phyloP scores from a whole-genome alignment of 768 basidiomycete genomes.

The Leccinum uliginosum region DNA sequence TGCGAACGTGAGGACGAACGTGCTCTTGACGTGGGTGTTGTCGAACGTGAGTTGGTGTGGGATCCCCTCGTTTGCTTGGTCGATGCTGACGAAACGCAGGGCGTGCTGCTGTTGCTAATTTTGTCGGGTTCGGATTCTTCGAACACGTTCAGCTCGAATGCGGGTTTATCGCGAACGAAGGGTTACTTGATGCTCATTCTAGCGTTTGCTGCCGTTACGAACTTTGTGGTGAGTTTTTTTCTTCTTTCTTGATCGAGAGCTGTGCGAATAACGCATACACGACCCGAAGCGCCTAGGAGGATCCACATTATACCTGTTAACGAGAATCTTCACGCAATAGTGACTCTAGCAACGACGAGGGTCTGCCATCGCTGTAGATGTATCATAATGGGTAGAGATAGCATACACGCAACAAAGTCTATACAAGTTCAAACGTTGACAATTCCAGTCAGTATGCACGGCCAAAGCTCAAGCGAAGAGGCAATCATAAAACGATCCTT shows the following conservation, averaged over 20 bases:
- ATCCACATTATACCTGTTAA: slow-evolving; percentile 52
- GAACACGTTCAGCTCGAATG: slow-evolving; percentile 52
- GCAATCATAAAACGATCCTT: slow-evolving; percentile 40
- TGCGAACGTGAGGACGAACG: slow-evolving; percentile 82
- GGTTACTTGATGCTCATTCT: slow-evolving; percentile 79
- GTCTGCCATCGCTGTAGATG: neutral
- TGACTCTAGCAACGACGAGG: neutral
- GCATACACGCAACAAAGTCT: neutral
- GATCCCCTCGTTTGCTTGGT: neutral
- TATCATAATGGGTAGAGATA: slow-evolving; percentile 3
- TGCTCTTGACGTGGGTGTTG: slow-evolving; percentile 74
- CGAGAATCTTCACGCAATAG: slow-evolving; percentile 49
- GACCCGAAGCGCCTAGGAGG: slow-evolving; percentile 49
- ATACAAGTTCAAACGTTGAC: neutral
- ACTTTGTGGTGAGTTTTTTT: slow-evolving; percentile 44
- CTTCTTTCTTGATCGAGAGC: neutral
- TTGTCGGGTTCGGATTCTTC: slow-evolving; percentile 54
- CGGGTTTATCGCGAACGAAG: slow-evolving; percentile 55
- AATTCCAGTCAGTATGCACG: neutral
- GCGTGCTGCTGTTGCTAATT: slow-evolving; percentile 64
- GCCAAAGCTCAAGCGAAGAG: slow-evolving; percentile 34
- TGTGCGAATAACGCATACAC: neutral
- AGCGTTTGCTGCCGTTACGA: slow-evolving; percentile 75
- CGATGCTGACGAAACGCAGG: slow-evolving; percentile 38
- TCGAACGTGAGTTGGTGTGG: slow-evolving; percentile 61